These are phyloP conservation scores for Termitomyces sp. DNA, from an alignment of 768 basidiomycete genomes.

Conservation along the genomic window DNA sequence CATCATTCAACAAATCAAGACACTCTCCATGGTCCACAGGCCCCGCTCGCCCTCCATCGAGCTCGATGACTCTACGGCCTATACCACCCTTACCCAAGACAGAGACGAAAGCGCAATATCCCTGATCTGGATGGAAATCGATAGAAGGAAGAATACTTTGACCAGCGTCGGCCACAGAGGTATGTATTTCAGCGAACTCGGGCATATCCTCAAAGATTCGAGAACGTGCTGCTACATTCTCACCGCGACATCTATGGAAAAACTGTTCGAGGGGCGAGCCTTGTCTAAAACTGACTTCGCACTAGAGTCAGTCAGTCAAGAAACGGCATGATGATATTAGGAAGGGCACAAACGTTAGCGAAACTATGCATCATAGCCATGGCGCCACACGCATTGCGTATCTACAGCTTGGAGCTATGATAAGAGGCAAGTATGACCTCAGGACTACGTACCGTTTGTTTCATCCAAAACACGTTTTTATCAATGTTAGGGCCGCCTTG, in stretches of 20 bases:
- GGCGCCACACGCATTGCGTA: neutral
- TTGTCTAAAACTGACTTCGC: neutral
- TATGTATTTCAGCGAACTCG: neutral
- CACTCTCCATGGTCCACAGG: neutral
- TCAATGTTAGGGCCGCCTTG: neutral
- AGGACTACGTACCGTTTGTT: neutral
- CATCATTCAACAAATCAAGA: neutral
- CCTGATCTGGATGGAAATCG: neutral
- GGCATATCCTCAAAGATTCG: neutral
- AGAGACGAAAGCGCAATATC: neutral
- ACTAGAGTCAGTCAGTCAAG: neutral
- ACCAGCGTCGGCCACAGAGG: neutral
- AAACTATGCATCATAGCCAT: neutral
- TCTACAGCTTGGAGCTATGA: neutral
- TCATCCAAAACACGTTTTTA: neutral
- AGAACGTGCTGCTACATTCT: neutral
- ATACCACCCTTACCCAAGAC: neutral
- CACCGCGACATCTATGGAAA: neutral
- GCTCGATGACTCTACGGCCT: neutral
- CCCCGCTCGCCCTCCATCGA: neutral
- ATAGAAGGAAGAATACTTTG: neutral
- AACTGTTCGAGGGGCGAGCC: neutral
- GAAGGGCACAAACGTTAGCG: neutral
- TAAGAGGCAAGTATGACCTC: neutral
- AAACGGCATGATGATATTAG: neutral